Evolutionary conservation across 2,329 filamentous ascomycete genomes (phyloP).

Genomic region (Penicillium sumatraense): DNA sequence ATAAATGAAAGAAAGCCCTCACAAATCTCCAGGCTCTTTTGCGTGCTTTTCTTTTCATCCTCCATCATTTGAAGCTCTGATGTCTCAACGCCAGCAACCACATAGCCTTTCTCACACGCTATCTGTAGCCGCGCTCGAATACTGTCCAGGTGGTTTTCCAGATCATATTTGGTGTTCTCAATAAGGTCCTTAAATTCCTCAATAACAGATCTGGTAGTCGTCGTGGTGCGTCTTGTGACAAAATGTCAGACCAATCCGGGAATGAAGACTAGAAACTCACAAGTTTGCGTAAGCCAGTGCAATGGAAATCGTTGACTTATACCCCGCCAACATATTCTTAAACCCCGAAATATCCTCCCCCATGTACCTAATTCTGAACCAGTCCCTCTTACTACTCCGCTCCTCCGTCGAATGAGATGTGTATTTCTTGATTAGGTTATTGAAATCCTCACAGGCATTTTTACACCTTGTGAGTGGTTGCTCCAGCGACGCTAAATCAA

Average conservation of each 20-base stretch:
- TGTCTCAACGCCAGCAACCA: neutral
- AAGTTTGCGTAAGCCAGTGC: constrained; percentile 5
- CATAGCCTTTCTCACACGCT: neutral
- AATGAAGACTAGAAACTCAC: neutral
- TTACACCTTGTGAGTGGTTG: constrained; percentile 7
- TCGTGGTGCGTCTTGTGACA: neutral
- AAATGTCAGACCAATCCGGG: neutral
- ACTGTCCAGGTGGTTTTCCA: constrained; percentile 1
- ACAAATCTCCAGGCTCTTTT: constrained; percentile 10
- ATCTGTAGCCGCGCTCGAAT: constrained; percentile 2
- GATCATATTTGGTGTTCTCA: constrained; percentile 13
- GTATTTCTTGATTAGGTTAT: constrained; percentile 1
- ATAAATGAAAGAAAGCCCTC: constrained; percentile 6
- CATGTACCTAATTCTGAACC: constrained; percentile 7
- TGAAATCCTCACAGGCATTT: constrained; percentile 10
- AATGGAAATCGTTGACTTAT: constrained; percentile 10
- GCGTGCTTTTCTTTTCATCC: constrained; percentile 7
- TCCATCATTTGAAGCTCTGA: constrained; percentile 4
- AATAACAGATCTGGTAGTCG: neutral
- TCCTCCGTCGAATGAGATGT: neutral
- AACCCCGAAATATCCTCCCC: constrained; percentile 10
- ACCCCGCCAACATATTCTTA: constrained; percentile 9
- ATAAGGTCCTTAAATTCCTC: constrained; percentile 13
- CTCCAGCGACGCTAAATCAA: constrained; percentile 3
- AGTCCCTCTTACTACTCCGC: constrained; percentile 3